Conservation (phyloP, 768 basidiomycete genomes). For the Amanita muscaria region DNA sequence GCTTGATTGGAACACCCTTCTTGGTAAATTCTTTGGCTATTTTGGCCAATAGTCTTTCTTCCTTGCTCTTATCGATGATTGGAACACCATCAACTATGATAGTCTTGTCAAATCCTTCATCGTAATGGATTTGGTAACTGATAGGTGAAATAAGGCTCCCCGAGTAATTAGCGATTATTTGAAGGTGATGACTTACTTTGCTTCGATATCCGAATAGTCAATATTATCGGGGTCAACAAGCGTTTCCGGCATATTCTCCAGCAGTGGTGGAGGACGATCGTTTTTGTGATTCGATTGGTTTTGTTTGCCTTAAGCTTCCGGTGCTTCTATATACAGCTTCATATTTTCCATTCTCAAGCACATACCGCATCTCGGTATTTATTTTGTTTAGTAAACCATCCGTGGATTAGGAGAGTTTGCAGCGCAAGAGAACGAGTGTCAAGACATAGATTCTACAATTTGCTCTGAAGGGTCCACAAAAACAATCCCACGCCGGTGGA, state of each 20-base stretch:
- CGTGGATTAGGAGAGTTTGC: no score
- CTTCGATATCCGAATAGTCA: slow-evolving; percentile 85
- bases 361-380: no score
- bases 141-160: slow-evolving; percentile 6
- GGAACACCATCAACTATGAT: slow-evolving; percentile 92
- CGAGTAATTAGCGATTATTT: neutral
- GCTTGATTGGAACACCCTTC: slow-evolving; percentile 69
- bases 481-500: no score
- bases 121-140: slow-evolving; percentile 81
- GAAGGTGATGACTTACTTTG: slow-evolving; percentile 44
- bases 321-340: no score
- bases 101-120: slow-evolving; percentile 84
- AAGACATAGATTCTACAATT: no score
- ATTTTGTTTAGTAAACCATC: no score
- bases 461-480: no score
- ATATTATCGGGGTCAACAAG: slow-evolving; percentile 51
- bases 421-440: no score
- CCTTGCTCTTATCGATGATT: slow-evolving; percentile 77
- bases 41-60: slow-evolving; percentile 72
- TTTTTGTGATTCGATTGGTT: slow-evolving; percentile 1
- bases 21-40: slow-evolving; percentile 78
- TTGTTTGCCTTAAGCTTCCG: neutral
- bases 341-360: no score
- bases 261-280: neutral
- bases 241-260: slow-evolving; percentile 35